Percentiles rank a stretch among this genome's conserved stretches.
phyloP scores from a whole-genome alignment of 2,329 filamentous ascomycete genomes.

The Colletotrichum chlorophyti region DNA sequence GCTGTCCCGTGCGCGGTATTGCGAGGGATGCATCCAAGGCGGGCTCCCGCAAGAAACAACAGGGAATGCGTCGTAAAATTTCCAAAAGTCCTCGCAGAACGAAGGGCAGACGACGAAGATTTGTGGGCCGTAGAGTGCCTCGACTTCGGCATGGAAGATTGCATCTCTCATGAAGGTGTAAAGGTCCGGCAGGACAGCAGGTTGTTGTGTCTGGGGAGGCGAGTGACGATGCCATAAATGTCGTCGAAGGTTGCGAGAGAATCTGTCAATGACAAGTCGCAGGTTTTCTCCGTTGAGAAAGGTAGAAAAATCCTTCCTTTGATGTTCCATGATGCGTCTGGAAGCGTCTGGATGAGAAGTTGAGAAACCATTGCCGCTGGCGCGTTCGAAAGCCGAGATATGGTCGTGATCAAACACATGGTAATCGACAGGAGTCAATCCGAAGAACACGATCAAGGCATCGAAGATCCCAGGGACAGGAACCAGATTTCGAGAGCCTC shows the following conservation, averaged over 20 bases:
- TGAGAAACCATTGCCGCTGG: not conserved
- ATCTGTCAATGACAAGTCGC: constrained; percentile 1
- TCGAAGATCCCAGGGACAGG: constrained; percentile 13
- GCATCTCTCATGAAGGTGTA: constrained; percentile 3
- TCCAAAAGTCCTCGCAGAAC: constrained; percentile 18
- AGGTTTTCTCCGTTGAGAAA: constrained; percentile 15
- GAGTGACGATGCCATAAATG: not conserved
- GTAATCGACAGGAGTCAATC: not conserved
- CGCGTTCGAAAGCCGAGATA: constrained; percentile 6
- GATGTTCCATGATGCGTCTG: constrained; percentile 20
- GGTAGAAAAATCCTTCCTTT: constrained; percentile 7
- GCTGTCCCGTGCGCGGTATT: constrained; percentile 6
- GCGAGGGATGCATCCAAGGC: constrained; percentile 12
- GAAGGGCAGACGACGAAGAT: constrained; percentile 8
- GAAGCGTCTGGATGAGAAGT: constrained; percentile 8
- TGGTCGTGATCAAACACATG: constrained; percentile 15
- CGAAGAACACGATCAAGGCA: constrained; percentile 16
- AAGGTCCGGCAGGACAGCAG: not conserved
- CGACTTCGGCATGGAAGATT: constrained; percentile 13
- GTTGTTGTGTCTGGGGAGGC: not conserved
- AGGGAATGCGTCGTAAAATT: constrained; percentile 17
- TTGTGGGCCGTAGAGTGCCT: constrained; percentile 10
- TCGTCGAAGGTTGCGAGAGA: not conserved
- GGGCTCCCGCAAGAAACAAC: constrained; percentile 8
- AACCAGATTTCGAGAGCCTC: not conserved